These are phyloP conservation scores for Forsythia suspensa DNA, from an alignment of 257 asterid species.

Conservation along the genomic window DNA sequence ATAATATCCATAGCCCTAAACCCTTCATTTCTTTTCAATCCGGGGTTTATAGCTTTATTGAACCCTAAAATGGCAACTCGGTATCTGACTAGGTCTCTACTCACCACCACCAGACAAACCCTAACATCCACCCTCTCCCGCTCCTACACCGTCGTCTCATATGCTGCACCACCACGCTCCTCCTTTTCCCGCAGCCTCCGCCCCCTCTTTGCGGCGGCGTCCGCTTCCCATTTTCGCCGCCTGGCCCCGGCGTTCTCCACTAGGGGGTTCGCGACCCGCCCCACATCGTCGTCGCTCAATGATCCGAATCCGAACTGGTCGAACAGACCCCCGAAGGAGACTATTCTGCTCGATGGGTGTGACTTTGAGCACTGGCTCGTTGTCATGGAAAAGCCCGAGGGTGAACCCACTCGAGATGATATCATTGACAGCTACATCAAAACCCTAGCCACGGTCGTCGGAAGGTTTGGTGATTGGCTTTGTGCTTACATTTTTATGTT, in stretches of 20 bases:
- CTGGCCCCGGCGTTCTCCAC: slow-evolving; percentile 34
- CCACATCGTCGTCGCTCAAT: slow-evolving; percentile 63
- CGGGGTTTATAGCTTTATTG: slow-evolving; percentile 55
- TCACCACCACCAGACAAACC: slow-evolving; percentile 40
- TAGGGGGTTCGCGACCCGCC: slow-evolving; percentile 63
- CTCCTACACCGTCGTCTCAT: slow-evolving; percentile 40
- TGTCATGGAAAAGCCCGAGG: slow-evolving; percentile 88
- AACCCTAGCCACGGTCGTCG: slow-evolving; percentile 68
- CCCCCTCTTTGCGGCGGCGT: slow-evolving; percentile 48
- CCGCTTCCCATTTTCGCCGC: slow-evolving; percentile 32
- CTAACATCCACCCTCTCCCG: slow-evolving; percentile 31
- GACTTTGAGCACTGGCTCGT: slow-evolving; percentile 99
- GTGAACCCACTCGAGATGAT: slow-evolving; percentile 71
- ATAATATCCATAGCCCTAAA: slow-evolving; percentile 1
- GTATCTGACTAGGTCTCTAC: slow-evolving; percentile 48
- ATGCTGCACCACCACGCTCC: slow-evolving; percentile 28
- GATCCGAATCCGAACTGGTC: slow-evolving; percentile 95
- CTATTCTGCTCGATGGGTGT: slow-evolving; percentile 90
- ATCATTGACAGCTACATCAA: slow-evolving; percentile 74
- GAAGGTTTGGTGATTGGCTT: slow-evolving; percentile 51
- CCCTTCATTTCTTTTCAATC: slow-evolving; percentile 15
- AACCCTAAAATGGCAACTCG: slow-evolving; percentile 63
- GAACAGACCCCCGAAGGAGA: slow-evolving; percentile 96
- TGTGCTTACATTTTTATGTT: not conserved
- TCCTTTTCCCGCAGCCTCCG: slow-evolving; percentile 59